Evolutionary conservation across 768 basidiomycete genomes (phyloP).

Genomic region (Russula sp.): DNA sequence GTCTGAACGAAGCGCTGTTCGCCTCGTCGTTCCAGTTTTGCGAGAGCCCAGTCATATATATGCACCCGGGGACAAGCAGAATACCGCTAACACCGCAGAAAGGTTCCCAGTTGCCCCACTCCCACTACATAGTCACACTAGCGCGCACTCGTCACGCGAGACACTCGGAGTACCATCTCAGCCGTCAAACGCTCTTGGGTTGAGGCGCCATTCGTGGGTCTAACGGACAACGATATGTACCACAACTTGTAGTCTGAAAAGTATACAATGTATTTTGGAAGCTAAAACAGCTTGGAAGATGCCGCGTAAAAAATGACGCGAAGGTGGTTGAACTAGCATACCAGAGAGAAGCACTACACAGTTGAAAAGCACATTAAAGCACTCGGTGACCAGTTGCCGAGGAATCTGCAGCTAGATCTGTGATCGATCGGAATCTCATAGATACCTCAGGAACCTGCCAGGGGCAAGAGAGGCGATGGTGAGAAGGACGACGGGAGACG

Average conservation of each 20-base stretch:
- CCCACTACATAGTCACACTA: background rate
- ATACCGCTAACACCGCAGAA: background rate
- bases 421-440: no score
- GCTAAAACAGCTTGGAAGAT: no score
- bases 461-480: no score
- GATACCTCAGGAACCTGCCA: no score
- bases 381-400: no score
- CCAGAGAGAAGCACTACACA: no score
- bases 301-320: background rate
- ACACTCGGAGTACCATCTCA: background rate
- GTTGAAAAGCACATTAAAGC: no score
- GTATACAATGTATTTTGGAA: no score
- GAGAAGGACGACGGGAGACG: no score
- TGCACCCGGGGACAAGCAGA: background rate
- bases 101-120: background rate
- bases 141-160: background rate
- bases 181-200: background rate
- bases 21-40: background rate
- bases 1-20: background rate
- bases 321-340: no score
- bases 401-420: no score
- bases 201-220: conserved; percentile 15
- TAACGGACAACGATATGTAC: background rate
- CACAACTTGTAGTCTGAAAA: no score
- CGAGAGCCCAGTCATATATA: background rate